A percentile compares a stretch with the other conserved stretches of the same genome.
phyloP scores from a whole-genome alignment of 164 flowering plant species.

The Annona cherimola region DNA sequence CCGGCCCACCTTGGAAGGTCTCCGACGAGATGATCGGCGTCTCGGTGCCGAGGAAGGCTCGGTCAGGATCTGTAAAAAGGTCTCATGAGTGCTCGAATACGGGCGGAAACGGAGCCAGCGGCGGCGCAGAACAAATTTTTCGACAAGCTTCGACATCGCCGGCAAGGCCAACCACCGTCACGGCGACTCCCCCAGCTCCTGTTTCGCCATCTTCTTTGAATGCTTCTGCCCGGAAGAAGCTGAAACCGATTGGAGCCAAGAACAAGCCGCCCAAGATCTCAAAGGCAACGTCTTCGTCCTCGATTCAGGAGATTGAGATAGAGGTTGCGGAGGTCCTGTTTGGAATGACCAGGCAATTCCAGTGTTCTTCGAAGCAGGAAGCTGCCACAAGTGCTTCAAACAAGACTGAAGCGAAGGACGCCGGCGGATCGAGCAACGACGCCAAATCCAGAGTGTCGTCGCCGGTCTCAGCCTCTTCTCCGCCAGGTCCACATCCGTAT shows the following conservation, averaged over 20 bases:
- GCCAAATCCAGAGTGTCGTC: constrained; percentile 66
- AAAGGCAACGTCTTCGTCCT: too few relatives aligned
- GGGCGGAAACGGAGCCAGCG: constrained; percentile 32
- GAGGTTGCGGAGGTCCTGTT: constrained; percentile 93
- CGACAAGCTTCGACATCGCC: too few relatives aligned
- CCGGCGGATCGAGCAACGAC: constrained; percentile 39
- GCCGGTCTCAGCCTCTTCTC: constrained; percentile 47
- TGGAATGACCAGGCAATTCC: constrained; percentile 81
- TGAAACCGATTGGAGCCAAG: too few relatives aligned
- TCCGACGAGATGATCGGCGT: too few relatives aligned
- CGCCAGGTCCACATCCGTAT: constrained; percentile 26
- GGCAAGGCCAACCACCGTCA: too few relatives aligned
- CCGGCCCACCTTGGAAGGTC: too few relatives aligned
- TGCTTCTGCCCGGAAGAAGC: too few relatives aligned
- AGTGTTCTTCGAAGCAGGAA: constrained; percentile 58
- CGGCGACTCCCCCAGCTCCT: too few relatives aligned
- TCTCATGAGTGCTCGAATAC: constrained; percentile 71
- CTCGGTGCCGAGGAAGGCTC: constrained; percentile 92
- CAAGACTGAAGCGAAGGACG: constrained; percentile 38
- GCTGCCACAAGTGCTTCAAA: constrained; percentile 15
- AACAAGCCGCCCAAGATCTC: too few relatives aligned
- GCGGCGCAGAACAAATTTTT: constrained; percentile 40
- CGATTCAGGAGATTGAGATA: too few relatives aligned
- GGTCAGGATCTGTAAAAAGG: constrained; percentile 75
- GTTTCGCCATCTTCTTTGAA: too few relatives aligned